These are phyloP conservation scores for Tulasnella sp. DNA, from an alignment of 768 basidiomycete genomes.

Conservation along the genomic window DNA sequence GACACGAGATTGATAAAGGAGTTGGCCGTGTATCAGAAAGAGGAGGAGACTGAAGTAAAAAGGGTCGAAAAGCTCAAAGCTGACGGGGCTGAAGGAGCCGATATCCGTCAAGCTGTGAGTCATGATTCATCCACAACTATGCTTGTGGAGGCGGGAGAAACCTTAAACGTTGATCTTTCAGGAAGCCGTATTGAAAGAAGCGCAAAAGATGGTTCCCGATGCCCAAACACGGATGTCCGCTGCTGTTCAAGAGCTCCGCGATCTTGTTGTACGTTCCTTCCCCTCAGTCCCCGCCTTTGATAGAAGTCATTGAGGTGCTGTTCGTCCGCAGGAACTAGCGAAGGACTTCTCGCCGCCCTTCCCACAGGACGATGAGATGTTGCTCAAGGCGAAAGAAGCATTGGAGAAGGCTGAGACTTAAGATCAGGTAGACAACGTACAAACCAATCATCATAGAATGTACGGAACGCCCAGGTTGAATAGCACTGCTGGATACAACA, in stretches of 20 bases:
- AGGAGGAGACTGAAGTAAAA: constrained; percentile 60
- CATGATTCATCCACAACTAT: neutral
- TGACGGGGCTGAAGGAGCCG: constrained; percentile 50
- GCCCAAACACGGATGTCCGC: constrained; percentile 62
- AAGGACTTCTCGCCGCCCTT: neutral
- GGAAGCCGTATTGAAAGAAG: constrained; percentile 65
- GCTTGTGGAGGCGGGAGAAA: neutral
- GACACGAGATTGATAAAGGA: constrained; percentile 68
- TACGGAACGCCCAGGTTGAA: neutral
- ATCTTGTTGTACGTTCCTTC: constrained; percentile 63
- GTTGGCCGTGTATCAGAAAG: constrained; percentile 63
- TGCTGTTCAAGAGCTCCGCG: constrained; percentile 64
- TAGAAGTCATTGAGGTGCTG: neutral
- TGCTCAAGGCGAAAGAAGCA: constrained; percentile 61
- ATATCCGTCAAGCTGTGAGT: constrained; percentile 36
- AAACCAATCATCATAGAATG: neutral
- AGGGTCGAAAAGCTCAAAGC: constrained; percentile 66
- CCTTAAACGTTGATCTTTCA: neutral
- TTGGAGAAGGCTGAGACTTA: constrained; percentile 58
- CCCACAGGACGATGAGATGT: constrained; percentile 41
- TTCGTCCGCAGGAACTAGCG: neutral
- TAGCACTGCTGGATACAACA: neutral
- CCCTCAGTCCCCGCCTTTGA: constrained; percentile 22
- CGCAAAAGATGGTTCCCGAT: constrained; percentile 78
- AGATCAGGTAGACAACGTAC: constrained; percentile 29